Evolutionary conservation across 2,329 filamentous ascomycete species (phyloP).

Genomic region (Colletotrichum echinochloae): DNA sequence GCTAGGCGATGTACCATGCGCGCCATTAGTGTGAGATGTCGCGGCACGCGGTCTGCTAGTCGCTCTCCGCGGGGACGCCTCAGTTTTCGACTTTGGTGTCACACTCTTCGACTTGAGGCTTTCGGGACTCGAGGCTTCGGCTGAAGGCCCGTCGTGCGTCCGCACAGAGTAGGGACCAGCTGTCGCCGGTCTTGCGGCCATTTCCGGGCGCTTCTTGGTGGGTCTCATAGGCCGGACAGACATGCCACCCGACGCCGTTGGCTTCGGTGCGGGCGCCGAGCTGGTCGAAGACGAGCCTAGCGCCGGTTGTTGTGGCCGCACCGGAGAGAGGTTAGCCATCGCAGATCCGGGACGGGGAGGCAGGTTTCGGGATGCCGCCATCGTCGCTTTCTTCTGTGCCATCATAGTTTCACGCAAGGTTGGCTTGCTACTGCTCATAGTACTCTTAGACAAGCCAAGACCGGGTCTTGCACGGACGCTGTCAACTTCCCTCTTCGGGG

Average conservation of each 20-base stretch:
- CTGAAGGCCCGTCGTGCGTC: conserved; percentile 58
- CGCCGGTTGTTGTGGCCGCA: conserved; percentile 55
- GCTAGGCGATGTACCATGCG: conserved; percentile 60
- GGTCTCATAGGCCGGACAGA: conserved; percentile 74
- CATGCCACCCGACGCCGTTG: conserved; percentile 66
- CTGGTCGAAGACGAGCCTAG: conserved; percentile 47
- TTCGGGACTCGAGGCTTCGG: conserved; percentile 62
- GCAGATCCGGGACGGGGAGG: conserved; percentile 70
- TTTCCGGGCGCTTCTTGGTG: conserved; percentile 67
- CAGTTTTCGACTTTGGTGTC: conserved; percentile 62
- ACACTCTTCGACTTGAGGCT: conserved; percentile 58
- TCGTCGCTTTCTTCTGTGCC: conserved; percentile 78
- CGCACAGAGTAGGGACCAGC: conserved; percentile 75
- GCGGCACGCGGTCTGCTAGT: conserved; percentile 59
- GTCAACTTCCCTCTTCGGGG: conserved; percentile 65
- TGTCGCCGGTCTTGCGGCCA: conserved; percentile 70
- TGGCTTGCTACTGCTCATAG: conserved; percentile 67
- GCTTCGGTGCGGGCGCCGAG: conserved; percentile 52
- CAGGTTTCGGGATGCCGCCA: conserved; percentile 56
- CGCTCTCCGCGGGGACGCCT: conserved; percentile 65
- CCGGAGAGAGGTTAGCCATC: conserved; percentile 52
- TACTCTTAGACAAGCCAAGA: conserved; percentile 72
- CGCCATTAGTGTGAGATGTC: conserved; percentile 62
- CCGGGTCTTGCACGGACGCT: conserved; percentile 66
- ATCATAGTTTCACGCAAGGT: conserved; percentile 86